Conservation (phyloP, 345 rosid species). For the Arabidopsis suecica region DNA sequence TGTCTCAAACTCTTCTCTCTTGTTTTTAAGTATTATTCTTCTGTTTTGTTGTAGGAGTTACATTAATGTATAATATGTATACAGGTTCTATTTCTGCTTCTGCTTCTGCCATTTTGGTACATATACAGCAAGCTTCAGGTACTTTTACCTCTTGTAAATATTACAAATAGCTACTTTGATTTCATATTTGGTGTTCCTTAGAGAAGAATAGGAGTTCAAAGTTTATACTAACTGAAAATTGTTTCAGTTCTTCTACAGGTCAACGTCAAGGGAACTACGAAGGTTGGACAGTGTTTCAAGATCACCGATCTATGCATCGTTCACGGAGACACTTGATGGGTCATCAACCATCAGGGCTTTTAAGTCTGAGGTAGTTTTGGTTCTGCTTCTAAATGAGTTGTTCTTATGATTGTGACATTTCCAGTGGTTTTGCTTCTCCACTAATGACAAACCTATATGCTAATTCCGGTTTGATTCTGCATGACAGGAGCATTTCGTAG, state of each 20-base stretch:
- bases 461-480: background rate
- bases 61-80: constrained; percentile 24
- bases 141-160: constrained; percentile 24
- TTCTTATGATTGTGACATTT: constrained; percentile 7
- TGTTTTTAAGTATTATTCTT: background rate
- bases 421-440: background rate
- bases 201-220: background rate
- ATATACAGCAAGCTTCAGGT: constrained; percentile 94
- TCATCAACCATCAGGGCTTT: constrained; percentile 93
- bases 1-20: constrained; percentile 25
- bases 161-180: background rate
- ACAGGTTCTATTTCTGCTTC: constrained; percentile 80
- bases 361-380: constrained; percentile 66
- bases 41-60: constrained; percentile 12
- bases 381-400: constrained; percentile 13
- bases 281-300: constrained; percentile 94
- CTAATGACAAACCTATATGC: background rate
- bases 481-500: constrained; percentile 66
- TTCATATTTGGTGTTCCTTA: background rate
- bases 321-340: constrained; percentile 90
- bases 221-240: constrained; percentile 42
- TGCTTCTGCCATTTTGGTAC: constrained; percentile 87
- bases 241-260: constrained; percentile 90
- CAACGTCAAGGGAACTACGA: constrained; percentile 92
- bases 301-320: constrained; percentile 89